phyloP scores from a whole-genome alignment of 1,284 basidiomycete genomes.

The Malassezia arunalokei region DNA sequence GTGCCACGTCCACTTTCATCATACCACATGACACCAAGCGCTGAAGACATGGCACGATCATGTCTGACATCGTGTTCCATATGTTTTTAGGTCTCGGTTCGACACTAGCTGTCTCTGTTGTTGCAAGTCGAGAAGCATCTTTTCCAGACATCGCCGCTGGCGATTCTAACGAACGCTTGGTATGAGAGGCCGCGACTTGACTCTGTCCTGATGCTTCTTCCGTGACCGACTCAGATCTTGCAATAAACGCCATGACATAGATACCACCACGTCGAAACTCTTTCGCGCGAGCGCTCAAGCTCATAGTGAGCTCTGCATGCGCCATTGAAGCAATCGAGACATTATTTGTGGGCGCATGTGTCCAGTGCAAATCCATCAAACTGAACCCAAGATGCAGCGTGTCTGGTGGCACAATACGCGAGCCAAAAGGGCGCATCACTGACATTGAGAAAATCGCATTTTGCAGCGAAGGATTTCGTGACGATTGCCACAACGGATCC shows the following conservation, averaged over 20 bases:
- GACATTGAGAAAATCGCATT: constrained; percentile 42
- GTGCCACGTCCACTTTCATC: constrained; percentile 47
- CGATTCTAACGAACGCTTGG: background rate
- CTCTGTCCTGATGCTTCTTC: background rate
- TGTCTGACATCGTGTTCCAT: constrained; percentile 45
- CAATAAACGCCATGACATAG: constrained; percentile 46
- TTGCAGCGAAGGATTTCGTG: constrained; percentile 30
- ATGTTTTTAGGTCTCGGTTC: constrained; percentile 28
- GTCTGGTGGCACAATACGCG: constrained; percentile 42
- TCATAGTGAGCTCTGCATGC: constrained; percentile 46
- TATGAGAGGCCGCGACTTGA: background rate
- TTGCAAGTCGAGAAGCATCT: background rate
- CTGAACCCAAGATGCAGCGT: constrained; percentile 45
- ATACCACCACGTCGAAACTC: constrained; percentile 47
- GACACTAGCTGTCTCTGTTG: background rate
- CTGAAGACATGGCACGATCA: constrained; percentile 47
- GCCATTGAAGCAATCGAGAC: constrained; percentile 42
- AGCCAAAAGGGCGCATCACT: constrained; percentile 42
- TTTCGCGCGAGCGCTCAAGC: constrained; percentile 44
- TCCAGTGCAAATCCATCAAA: constrained; percentile 48
- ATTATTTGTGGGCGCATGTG: constrained; percentile 37
- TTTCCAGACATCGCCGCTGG: constrained; percentile 1
- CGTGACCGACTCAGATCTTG: constrained; percentile 31
- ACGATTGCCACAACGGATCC: constrained; percentile 34
- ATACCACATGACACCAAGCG: constrained; percentile 47